These are phyloP conservation scores for Blastosporella zonata DNA, from an alignment of 1,284 basidiomycete species.

Conservation along the genomic window DNA sequence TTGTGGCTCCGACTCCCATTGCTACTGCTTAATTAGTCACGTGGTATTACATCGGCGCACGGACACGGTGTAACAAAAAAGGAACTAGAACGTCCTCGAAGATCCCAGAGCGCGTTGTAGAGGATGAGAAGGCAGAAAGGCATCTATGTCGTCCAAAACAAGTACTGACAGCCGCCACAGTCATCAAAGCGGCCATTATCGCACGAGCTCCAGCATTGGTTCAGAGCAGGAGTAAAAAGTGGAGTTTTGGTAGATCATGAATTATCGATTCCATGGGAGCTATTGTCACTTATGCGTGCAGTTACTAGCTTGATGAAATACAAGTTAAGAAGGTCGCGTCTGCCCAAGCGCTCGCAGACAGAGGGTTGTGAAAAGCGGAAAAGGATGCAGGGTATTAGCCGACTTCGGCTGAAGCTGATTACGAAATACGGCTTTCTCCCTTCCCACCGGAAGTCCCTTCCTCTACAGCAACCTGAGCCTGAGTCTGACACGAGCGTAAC, in stretches of 20 bases:
- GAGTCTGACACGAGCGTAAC: not conserved
- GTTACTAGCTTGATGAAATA: not conserved
- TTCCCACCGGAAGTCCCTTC: not conserved
- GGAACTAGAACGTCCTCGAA: slow-evolving; percentile 6
- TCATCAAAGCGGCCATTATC: not conserved
- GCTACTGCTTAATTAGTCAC: slow-evolving; percentile 28
- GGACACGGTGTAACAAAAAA: slow-evolving; percentile 25
- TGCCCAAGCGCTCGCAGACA: not conserved
- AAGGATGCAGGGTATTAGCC: slow-evolving; percentile 10
- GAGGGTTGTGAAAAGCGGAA: not conserved
- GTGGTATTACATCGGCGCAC: slow-evolving; percentile 34
- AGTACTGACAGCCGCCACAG: not conserved
- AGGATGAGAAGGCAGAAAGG: not conserved
- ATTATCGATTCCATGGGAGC: not conserved
- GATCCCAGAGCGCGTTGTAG: slow-evolving; percentile 1
- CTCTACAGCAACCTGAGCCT: not conserved
- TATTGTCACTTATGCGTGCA: not conserved
- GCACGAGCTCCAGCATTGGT: not conserved
- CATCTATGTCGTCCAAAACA: not conserved
- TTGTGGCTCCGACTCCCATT: slow-evolving; percentile 31
- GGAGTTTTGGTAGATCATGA: not conserved
- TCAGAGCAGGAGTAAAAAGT: not conserved
- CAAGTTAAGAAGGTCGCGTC: not conserved
- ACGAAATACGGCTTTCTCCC: slow-evolving; percentile 17
- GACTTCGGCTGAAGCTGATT: slow-evolving; percentile 6